Conservation (phyloP, 148 eudicot genomes). For the Oxyria digyna region DNA sequence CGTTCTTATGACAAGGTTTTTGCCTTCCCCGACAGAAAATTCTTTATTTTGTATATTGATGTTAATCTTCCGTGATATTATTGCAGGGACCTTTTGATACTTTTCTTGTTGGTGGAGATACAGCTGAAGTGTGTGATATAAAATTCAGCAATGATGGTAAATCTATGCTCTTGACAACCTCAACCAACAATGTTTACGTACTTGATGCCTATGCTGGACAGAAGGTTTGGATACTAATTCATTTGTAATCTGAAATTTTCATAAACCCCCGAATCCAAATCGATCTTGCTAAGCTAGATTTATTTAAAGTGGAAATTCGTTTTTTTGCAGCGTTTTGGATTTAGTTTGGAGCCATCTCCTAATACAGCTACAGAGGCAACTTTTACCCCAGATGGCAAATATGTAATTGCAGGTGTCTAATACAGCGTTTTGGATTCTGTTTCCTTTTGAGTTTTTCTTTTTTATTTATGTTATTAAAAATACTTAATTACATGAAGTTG, state of each 20-base stretch:
- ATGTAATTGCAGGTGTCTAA: conserved; percentile 67
- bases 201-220: conserved; percentile 95
- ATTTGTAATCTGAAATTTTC: neutral
- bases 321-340: conserved; percentile 72
- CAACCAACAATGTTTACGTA: conserved; percentile 65
- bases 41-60: neutral
- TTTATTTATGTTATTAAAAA: neutral
- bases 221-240: conserved; percentile 39
- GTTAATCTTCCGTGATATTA: neutral
- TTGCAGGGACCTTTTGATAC: conserved; percentile 97
- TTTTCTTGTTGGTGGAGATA: conserved; percentile 96
- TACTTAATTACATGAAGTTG: neutral
- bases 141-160: conserved; percentile 98
- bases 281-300: neutral
- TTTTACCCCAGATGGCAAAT: conserved; percentile 90
- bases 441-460: no score
- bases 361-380: conserved; percentile 72
- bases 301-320: neutral
- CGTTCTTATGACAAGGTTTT: conserved; percentile 95
- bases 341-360: conserved; percentile 69
- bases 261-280: neutral
- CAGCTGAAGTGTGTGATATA: conserved; percentile 91
- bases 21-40: neutral
- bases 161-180: conserved; percentile 93
- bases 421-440: no score